These are phyloP conservation scores for Mesostigma viride DNA, from an alignment of 139 green algal species.

Conservation along the genomic window DNA sequence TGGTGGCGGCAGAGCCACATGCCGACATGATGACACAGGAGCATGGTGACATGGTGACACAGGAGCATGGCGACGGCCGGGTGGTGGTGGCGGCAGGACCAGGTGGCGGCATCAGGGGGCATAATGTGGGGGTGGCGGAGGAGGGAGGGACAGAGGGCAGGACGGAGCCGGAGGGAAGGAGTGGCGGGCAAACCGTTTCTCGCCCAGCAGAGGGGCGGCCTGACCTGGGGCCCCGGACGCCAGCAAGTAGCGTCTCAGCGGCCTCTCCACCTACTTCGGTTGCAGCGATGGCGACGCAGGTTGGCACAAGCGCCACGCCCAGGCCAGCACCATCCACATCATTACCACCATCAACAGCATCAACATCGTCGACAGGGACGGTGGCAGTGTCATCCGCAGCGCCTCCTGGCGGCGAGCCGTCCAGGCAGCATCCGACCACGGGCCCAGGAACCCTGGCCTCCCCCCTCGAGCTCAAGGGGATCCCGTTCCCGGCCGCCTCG, in stretches of 20 bases:
- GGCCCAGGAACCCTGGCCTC: not conserved
- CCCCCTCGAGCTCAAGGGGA: not conserved
- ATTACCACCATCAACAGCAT: not conserved
- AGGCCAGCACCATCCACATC: not conserved
- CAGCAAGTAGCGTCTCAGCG: too few species aligned
- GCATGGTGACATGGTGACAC: not conserved
- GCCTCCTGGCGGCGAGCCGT: constrained; percentile 3
- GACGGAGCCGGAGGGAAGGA: too few species aligned
- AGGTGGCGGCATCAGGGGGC: too few species aligned
- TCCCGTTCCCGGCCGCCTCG: constrained; percentile 12
- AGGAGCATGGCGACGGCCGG: not conserved
- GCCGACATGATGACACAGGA: not conserved
- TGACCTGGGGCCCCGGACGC: too few species aligned
- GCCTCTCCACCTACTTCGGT: too few species aligned
- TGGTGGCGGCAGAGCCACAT: not conserved
- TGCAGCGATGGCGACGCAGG: too few species aligned
- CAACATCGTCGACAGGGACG: not conserved
- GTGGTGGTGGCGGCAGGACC: not conserved
- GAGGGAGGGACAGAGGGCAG: too few species aligned
- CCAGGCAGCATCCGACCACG: not conserved
- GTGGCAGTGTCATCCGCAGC: not conserved
- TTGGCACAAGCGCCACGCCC: not conserved
- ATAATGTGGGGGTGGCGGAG: too few species aligned
- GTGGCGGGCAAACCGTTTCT: too few species aligned
- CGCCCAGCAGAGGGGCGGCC: too few species aligned